Evolutionary conservation across 1,284 basidiomycete species (phyloP), one percentile per base, ranked within the genome.

Genomic region (Ustilago hordei): DNA sequence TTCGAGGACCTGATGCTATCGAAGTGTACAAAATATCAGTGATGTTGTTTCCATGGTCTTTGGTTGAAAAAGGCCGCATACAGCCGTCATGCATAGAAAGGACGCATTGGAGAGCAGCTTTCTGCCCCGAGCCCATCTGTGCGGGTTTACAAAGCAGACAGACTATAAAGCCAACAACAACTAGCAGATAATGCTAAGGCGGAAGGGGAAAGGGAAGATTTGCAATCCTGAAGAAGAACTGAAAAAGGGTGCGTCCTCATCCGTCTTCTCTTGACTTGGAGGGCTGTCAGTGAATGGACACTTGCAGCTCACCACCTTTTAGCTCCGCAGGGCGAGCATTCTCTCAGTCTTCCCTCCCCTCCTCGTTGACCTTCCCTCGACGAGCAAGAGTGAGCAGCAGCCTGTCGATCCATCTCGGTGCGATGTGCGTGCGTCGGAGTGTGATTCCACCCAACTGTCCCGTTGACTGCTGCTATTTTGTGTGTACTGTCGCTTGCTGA

Each of bases 371-470:
- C 53, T 28, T 31, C 32, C 28, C 48, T 31, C 48, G 13, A 50
- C 13, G 31, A 28, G 28, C 43, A 45, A 7, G 43, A 8, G 11
- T 8, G 1, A 19, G 6, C 43, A 17, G 43, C 43, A 23, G 43
- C 23, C 48, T 50, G 48, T 31, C 48, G 48, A 50, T 50, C 48
- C 13, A n/a, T 48, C 23, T 28, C 0, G 9, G 45, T 48, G 45
- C 45, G 23, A 48, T 48, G 45, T 32, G 48, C 48, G 48, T n/a
- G 48, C 32, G 48, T 50, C 48, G 48, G 48, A 50, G 48, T 50
- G 48, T 50, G 11, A 50, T 31, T 12, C 13, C 48, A 15, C 19
- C 31, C 31, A 50, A n/a, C 28, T 50, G 48, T 39, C 12, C 8
- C 13, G 11, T 5, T n/a, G 28, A 23, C 48, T 50, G 28, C 28